Base-by-base conservation (phyloP, 1,139 yeast genomes). In the Debaryomycetaceae sp. region DNA sequence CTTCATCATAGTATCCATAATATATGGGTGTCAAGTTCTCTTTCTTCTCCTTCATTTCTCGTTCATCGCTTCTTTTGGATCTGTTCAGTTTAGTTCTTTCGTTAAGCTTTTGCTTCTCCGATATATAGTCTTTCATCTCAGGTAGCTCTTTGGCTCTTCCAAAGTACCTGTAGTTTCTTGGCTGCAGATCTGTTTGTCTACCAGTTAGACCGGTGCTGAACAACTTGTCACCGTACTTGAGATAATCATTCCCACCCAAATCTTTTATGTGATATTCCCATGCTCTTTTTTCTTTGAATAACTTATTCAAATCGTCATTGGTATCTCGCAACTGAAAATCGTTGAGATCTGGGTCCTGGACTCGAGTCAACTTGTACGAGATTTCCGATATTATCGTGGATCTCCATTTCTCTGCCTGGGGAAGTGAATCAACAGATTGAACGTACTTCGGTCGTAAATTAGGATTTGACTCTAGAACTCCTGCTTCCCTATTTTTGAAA, bases 131-230 rank as follows among this genome's bases (percentile, higher is more conserved):
- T 49, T 79, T 76, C 4, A 85, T 91, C 52, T 88, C 96, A 0
- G 91, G 87, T 11, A 90, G 65, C 40, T 88, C 95, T 44, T 80
- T 75, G 0, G 97, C 96, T 41, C 96, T 65, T 0, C 97, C 97
- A 65, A 81, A 90, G 61, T 87, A 90, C 50, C 87, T 66, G 55
- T 81, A 82, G 1, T 90, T 87, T 42, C 80, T 68, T 13, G 70
- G 59, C 13, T 53, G 52, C 8, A 55, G 46, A 5, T 62, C 57
- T 34, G 47, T 39, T 24, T 48, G 46, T 39, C 57, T 58, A 31
- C 51, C 37, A 6, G 56, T 49, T 6, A 40, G 20, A 3, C 71
- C 73, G 9, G 61, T 56, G 31, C 51, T 53, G 27, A 58, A 59
- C 45, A 67, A 56, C 36, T 58, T 58, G 20, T 57, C 55, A 6